phyloP scores from a whole-genome alignment of 1,139 yeast genomes.

The Yamadazyma epiphylla region DNA sequence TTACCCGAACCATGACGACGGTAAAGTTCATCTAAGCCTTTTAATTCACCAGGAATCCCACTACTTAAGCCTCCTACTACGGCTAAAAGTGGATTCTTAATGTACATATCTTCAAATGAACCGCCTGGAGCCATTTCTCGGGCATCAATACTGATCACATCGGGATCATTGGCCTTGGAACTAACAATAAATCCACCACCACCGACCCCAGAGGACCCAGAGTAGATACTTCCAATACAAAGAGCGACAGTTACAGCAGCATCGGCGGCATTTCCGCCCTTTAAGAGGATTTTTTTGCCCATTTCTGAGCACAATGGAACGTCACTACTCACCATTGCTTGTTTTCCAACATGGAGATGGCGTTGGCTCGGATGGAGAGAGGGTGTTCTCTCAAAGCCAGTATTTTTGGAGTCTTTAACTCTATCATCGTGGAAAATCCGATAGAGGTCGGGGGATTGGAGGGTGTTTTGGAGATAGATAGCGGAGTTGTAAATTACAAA shows the following conservation, averaged over 20 bases:
- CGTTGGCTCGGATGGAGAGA: conserved; percentile 27
- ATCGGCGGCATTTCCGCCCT: conserved; percentile 83
- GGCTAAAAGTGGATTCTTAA: conserved; percentile 39
- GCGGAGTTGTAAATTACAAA: not conserved
- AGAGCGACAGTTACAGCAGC: conserved; percentile 87
- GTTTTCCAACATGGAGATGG: conserved; percentile 26
- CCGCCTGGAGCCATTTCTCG: conserved; percentile 78
- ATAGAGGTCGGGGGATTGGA: not conserved
- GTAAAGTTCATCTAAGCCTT: conserved; percentile 67
- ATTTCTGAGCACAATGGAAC: conserved; percentile 66
- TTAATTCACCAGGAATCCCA: conserved; percentile 87
- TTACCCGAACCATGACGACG: conserved; percentile 65
- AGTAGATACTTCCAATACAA: conserved; percentile 81
- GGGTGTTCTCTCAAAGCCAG: conserved; percentile 17
- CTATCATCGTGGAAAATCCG: conserved; percentile 4
- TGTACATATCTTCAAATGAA: conserved; percentile 66
- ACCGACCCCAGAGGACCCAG: conserved; percentile 87
- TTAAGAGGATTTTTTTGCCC: conserved; percentile 58
- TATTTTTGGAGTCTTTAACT: conserved; percentile 1
- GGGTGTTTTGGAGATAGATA: too few species aligned
- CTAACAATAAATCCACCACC: conserved; percentile 84
- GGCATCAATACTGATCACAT: conserved; percentile 70
- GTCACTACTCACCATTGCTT: conserved; percentile 78
- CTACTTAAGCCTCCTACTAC: conserved; percentile 80
- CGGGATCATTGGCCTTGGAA: conserved; percentile 33